Evolutionary conservation across 352 stramenopile species (phyloP), one percentile per base, ranked within the genome.

Genomic region (Phytophthora sp.): DNA sequence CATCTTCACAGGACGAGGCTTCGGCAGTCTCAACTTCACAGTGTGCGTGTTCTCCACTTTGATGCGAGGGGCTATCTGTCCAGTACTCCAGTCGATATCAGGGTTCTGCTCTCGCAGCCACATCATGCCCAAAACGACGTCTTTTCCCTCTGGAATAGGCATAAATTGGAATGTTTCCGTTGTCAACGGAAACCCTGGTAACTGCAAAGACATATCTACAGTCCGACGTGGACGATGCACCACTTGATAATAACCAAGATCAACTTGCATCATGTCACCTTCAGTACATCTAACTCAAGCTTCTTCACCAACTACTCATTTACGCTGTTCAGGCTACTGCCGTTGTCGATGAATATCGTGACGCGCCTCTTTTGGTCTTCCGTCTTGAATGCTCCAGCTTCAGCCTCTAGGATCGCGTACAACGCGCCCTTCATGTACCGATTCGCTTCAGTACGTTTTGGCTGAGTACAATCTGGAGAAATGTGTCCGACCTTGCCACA

Each of bases 71-170:
- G 30, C 17, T n/a, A 66, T 9, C 2, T 21, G n/a, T 37, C 24
- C 26, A 21, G 44, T 51, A 55, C 41, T 41, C 50, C 50, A 62
- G 37, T 67, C 31, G 20, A 67, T 52, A 50, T 67, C 43, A 8
- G 59, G 59, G 13, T 61, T 67, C 13, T 67, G 48, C 27, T 67
- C 58, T 24, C 48, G 30, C 21, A 67, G 58, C 57, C 39, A 59
- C 31, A 66, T 57, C 57, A 59, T 59, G 5, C 57, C 57, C 4
- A 66, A 8, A 8, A 57, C 32, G 17, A 61, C 32, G 34, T 67
- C 58, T 13, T 68, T 67, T 24, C 18, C 20, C 18, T 58, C 50
- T 1, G 50, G 50, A 43, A 58, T 21, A 12, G 50, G 21, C 50
- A 58, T 41, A 24, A 55, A 41, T 28, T 61, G 50, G 26, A 52